These are phyloP conservation scores for Suhomyces faveliae DNA, from an alignment of 805 yeast species.

Conservation along the genomic window DNA sequence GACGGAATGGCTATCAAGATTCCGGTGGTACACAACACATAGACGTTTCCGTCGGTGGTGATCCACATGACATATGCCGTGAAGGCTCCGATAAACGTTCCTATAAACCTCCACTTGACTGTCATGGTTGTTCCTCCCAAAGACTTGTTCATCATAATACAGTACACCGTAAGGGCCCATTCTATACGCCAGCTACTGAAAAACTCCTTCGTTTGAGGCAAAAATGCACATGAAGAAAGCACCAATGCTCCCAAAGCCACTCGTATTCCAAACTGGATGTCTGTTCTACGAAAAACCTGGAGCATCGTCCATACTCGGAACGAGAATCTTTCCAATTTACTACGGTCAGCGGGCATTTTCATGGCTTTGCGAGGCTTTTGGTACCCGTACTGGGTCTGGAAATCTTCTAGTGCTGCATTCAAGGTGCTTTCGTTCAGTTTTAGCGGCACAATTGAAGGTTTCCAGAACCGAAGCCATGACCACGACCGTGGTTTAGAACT, in stretches of 20 bases:
- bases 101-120: conserved; percentile 67
- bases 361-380: conserved; percentile 3
- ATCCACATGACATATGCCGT: conserved; percentile 62
- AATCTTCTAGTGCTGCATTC: conserved; percentile 34
- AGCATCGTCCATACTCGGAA: conserved; percentile 48
- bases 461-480: conserved; percentile 42
- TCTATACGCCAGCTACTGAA: conserved; percentile 75
- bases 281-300: conserved; percentile 56
- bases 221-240: conserved; percentile 65
- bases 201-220: conserved; percentile 49
- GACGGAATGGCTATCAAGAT: conserved; percentile 48
- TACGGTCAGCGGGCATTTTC: background rate
- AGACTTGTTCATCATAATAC: conserved; percentile 81
- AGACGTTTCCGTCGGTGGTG: conserved; percentile 53
- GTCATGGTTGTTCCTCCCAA: conserved; percentile 84
- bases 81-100: conserved; percentile 71
- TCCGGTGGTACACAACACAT: conserved; percentile 50
- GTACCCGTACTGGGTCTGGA: conserved; percentile 25
- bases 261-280: conserved; percentile 74
- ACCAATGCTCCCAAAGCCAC: conserved; percentile 76
- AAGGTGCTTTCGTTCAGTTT: conserved; percentile 18
- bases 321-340: conserved; percentile 6
- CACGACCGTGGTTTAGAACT: conserved; percentile 33
- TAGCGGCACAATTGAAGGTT: conserved; percentile 1
- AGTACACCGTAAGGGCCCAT: conserved; percentile 81